Evolutionary conservation across 768 basidiomycete genomes (phyloP).

Genomic region (Multifurca ochricompacta): DNA sequence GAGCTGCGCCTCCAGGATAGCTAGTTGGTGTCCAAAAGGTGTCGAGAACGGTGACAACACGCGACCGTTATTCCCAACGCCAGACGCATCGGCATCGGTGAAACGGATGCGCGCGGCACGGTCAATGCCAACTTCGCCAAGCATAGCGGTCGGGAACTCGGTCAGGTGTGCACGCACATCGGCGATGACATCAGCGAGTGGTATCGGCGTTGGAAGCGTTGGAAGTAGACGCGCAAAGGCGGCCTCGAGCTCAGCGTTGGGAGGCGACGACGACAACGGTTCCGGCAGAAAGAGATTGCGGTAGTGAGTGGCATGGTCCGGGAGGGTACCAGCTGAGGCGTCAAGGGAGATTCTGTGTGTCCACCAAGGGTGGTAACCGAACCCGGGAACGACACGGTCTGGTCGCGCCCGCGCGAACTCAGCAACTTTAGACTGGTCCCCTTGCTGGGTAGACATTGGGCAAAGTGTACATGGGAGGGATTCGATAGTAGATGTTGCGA

Average conservation of each 20-base stretch:
- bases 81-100: conserved; percentile 25
- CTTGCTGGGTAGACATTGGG: conserved; percentile 65
- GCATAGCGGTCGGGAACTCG: conserved; percentile 63
- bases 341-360: conserved; percentile 61
- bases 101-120: conserved; percentile 67
- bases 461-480: conserved; percentile 60
- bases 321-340: conserved; percentile 26
- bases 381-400: conserved; percentile 73
- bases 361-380: conserved; percentile 97
- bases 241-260: conserved; percentile 26
- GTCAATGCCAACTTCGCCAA: conserved; percentile 94
- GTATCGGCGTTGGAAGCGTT: conserved; percentile 63
- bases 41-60: conserved; percentile 70
- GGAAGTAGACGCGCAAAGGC: conserved; percentile 52
- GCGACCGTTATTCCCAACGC: conserved; percentile 31
- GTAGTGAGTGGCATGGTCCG: conserved; percentile 60
- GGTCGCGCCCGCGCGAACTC: conserved; percentile 54
- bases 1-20: conserved; percentile 76
- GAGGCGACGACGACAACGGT: conserved; percentile 20
- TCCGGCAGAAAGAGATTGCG: conserved; percentile 50
- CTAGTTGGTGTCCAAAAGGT: conserved; percentile 72
- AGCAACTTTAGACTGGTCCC: conserved; percentile 67
- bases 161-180: conserved; percentile 54
- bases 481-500: conserved; percentile 40
- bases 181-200: conserved; percentile 48